Evolutionary conservation across 192 early-diverging fungal species (phyloP), one percentile per base, ranked within the genome.

Genomic region (Phycomyces blakesleeanus): DNA sequence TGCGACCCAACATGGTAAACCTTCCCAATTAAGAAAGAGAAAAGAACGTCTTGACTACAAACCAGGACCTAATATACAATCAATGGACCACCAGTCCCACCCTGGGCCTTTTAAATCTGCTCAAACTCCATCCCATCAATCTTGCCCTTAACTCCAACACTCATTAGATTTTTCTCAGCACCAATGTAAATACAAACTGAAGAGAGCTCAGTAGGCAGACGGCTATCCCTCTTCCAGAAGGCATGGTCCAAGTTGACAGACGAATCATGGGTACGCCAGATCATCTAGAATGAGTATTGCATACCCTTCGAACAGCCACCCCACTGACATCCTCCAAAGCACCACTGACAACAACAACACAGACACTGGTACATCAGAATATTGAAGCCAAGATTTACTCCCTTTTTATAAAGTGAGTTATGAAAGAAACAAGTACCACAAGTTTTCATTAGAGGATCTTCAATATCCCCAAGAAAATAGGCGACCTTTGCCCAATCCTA

Each of bases 381-480:
- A 41, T 40, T 14, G 38, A 57, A 40, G 18, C 15, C 11, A n/a
- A 40, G 14, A 15, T 7, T 18, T 20, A n/a, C 56, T 57, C 16
- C 56, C 18, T 47, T 7, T 3, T 47, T 7, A 12, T 47, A 14
- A 47, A 47, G 44, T 11, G 11, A 47, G 44, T 11, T 6, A 47
- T 47, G 2, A 11, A 47, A 47, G 44, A 47, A 18, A 18, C 44
- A 14, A 47, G 18, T n/a, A 11, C 12, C 1, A 6, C 14, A 18
- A 57, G 66, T 26, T 67, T 62, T 24, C 21, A 41, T 14, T 66
- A 54, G 27, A 53, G 39, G 5, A 16, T 66, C 0, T 72, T 72
- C 64, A 63, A 55, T 18, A 66, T 66, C 15, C 15, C 60, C 39
- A 72, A 72, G 60, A 72, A 72, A 51, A 72, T 64, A 37, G 60